Evolutionary conservation across 768 basidiomycete species (phyloP).

Genomic region (Phaeotremella fagi): DNA sequence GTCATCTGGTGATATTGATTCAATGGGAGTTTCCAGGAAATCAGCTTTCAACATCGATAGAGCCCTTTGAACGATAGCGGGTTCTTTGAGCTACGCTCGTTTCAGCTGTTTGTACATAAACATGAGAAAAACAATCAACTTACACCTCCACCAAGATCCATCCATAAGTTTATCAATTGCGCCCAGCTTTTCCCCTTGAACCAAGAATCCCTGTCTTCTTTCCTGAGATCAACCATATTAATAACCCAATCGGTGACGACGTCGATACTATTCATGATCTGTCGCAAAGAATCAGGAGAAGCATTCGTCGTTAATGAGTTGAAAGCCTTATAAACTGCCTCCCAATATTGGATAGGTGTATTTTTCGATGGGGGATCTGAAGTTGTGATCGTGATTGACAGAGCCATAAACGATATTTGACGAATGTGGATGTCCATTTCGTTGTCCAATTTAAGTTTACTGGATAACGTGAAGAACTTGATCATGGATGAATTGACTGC

Average conservation of each 20-base stretch:
- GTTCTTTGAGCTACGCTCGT: too few relatives aligned
- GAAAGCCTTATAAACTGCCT: constrained; percentile 4
- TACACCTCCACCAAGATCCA: constrained; percentile 35
- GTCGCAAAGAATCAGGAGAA: background rate
- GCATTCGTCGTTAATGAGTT: background rate
- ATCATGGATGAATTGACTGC: background rate
- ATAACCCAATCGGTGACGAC: constrained; percentile 16
- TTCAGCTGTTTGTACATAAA: too few relatives aligned
- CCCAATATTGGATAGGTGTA: constrained; percentile 22
- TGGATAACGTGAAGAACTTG: too few relatives aligned
- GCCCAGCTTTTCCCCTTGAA: constrained; percentile 32
- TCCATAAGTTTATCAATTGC: constrained; percentile 35
- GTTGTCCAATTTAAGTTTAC: too few relatives aligned
- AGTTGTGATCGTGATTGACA: constrained; percentile 5
- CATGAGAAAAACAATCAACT: constrained; percentile 7
- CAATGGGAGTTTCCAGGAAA: too few relatives aligned
- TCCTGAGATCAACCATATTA: constrained; percentile 1
- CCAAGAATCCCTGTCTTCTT: constrained; percentile 19
- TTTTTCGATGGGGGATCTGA: background rate
- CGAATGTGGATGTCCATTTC: constrained; percentile 10
- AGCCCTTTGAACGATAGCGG: too few relatives aligned
- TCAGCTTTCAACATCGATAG: too few relatives aligned
- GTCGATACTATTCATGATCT: too few relatives aligned
- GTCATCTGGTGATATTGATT: too few relatives aligned
- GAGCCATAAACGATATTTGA: background rate